These are phyloP conservation scores for Gossypium mustelinum DNA, from an alignment of 345 rosid species.

Conservation along the genomic window DNA sequence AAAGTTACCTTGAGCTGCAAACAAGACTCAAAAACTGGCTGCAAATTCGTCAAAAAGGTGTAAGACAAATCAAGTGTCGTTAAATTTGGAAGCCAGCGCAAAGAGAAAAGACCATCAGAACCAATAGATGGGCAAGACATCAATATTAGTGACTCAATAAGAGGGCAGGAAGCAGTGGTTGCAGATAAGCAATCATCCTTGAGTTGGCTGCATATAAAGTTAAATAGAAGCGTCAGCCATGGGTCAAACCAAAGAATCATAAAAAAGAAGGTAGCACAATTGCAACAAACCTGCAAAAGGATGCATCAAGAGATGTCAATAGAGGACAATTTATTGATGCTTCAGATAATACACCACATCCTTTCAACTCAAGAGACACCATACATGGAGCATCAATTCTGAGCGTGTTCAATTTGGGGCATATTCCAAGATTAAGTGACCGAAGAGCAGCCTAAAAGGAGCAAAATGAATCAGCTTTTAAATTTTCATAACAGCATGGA, in stretches of 20 bases:
- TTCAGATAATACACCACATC: conserved; percentile 87
- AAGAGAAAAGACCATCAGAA: conserved; percentile 71
- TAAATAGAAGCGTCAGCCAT: conserved; percentile 18
- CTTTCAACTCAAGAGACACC: conserved; percentile 92
- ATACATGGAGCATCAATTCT: conserved; percentile 73
- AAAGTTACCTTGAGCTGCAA: conserved; percentile 75
- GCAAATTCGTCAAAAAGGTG: conserved; percentile 77
- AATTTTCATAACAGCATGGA: neutral
- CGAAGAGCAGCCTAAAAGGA: conserved; percentile 67
- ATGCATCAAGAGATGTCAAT: conserved; percentile 86
- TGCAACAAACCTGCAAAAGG: conserved; percentile 77
- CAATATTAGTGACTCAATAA: conserved; percentile 77
- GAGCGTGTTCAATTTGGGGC: conserved; percentile 79
- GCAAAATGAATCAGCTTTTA: neutral
- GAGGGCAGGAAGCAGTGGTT: conserved; percentile 70
- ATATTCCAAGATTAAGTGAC: conserved; percentile 92
- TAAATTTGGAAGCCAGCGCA: conserved; percentile 56
- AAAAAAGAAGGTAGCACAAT: conserved; percentile 7
- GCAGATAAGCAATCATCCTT: conserved; percentile 87
- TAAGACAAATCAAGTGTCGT: conserved; percentile 87
- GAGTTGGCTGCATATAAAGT: conserved; percentile 61
- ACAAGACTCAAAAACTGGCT: conserved; percentile 83
- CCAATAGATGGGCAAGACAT: conserved; percentile 94
- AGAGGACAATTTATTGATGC: conserved; percentile 82
- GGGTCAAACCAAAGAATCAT: neutral